Evolutionary conservation across 2,329 filamentous ascomycete genomes (phyloP).

Genomic region (Macroventuria anomochaeta): DNA sequence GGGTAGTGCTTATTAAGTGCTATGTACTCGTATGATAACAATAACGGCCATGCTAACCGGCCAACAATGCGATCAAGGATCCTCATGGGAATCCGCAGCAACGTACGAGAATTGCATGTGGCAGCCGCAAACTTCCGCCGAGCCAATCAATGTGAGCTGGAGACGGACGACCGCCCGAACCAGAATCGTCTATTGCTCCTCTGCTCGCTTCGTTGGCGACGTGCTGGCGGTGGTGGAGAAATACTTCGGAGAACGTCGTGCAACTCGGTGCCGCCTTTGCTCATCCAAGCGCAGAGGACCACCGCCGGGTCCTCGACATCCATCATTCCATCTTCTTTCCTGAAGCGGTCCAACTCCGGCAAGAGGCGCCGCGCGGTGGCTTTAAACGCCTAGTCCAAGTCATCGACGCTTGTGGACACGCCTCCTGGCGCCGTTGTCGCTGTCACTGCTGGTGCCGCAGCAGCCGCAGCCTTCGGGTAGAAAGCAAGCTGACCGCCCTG

Average conservation of each 20-base stretch:
- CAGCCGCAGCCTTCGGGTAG: slow-evolving; percentile 59
- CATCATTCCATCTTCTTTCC: not conserved
- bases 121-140: not conserved
- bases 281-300: not conserved
- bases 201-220: not conserved
- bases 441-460: slow-evolving; percentile 18
- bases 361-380: not conserved
- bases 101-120: not conserved
- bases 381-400: slow-evolving; percentile 39
- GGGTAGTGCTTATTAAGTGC: slow-evolving; percentile 1
- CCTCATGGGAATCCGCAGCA: not conserved
- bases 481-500: slow-evolving; percentile 73
- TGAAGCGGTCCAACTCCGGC: not conserved
- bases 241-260: not conserved
- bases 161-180: not conserved
- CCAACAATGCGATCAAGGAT: not conserved
- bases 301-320: not conserved
- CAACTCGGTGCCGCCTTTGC: not conserved
- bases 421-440: slow-evolving; percentile 13
- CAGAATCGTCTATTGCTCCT: not conserved
- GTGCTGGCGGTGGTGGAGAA: not conserved
- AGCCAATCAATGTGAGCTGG: not conserved
- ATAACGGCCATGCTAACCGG: not conserved
- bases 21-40: slow-evolving; percentile 2
- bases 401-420: slow-evolving; percentile 41